Percentiles rank a stretch among this genome's conserved stretches.
Evolutionary conservation across 805 yeast genomes (phyloP).

Genomic region (Sugiyamaella qingdaonensis): DNA sequence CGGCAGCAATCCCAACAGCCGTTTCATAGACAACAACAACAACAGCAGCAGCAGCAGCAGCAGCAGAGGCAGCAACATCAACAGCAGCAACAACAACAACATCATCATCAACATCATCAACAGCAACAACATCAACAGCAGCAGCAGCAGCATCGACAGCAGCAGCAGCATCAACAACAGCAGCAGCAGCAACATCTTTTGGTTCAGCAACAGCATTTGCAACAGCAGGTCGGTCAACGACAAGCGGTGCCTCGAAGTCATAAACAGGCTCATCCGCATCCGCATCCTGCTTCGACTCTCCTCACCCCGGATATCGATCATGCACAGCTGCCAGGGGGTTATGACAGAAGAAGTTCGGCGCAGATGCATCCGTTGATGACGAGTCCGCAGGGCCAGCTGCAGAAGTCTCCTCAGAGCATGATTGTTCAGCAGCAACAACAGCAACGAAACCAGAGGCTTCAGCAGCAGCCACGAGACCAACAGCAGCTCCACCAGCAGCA

Average conservation of each 20-base stretch:
- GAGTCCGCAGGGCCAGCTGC: neutral
- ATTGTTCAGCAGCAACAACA: neutral
- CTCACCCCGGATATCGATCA: slow-evolving; percentile 13
- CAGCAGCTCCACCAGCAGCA: neutral
- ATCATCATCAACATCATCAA: slow-evolving; percentile 1
- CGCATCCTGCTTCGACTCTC: neutral
- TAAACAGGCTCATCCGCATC: neutral
- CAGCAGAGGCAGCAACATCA: slow-evolving; percentile 1
- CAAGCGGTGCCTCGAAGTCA: neutral
- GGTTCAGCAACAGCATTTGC: slow-evolving; percentile 1
- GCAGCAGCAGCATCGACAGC: neutral
- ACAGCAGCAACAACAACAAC: slow-evolving; percentile 1
- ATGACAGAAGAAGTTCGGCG: neutral
- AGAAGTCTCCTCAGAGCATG: neutral
- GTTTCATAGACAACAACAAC: slow-evolving; percentile 15
- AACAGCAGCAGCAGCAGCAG: neutral
- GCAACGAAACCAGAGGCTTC: neutral
- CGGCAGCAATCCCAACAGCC: slow-evolving; percentile 18
- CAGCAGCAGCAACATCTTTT: slow-evolving; percentile 7
- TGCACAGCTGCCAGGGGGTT: slow-evolving; percentile 1
- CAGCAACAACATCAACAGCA: slow-evolving; percentile 4
- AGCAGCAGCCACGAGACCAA: neutral
- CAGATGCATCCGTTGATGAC: slow-evolving; percentile 1
- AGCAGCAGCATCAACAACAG: slow-evolving; percentile 2
- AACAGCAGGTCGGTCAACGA: slow-evolving; percentile 2